Base-by-base conservation (phyloP, 1,139 yeast genomes). In the Geotrichum restrictum region DNA sequence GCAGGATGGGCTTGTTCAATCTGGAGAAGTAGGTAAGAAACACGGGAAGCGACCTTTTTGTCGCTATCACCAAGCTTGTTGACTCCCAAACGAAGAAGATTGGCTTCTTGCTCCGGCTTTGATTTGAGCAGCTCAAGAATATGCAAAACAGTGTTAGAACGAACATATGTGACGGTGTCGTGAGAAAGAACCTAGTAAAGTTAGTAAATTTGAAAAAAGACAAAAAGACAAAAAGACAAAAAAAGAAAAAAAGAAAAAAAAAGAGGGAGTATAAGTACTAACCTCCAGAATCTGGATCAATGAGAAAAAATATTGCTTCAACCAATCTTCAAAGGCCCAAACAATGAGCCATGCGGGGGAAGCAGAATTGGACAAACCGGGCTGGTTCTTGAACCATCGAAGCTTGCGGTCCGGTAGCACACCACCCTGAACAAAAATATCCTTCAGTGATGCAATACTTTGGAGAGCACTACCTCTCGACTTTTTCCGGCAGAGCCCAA, bases 61-160 rank as follows among this genome's bases (percentile, higher is more conserved):
- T 93, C 97, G 48, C 79, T 77, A 66, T 93, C 99, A 71, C 98
- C 98, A 48, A 93, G 76, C 68, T 93, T 93, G 69, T 94, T 93
- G 47, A 89, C 94, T 49, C 96, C 96, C 54, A 94, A 75, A 62
- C 93, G 79, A 62, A 93, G 75, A 60, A 94, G 74, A 67, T 94
- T 93, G 48, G 85, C 95, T 70, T 93, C 99, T 73, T 94, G 98
- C 72, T 93, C 99, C 2, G 99, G 98, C 67, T 91, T 93, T 14
- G 85, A 77, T 60, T 81, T 83, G 56, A 93, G 73, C 44, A 93
- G 75, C 57, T 88, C 95, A 61, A 91, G 86, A 41, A 91, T 78
- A 64, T 88, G 93, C 45, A 79, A 74, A 37, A 89, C 78, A 38
- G 87, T 82, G 58, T 81, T 87, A 76, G 85, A 78, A 67, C 96